Percentiles rank a stretch among this genome's conserved stretches.
Conservation (phyloP, 257 asterid genomes). For the Osmanthus fragrans region DNA sequence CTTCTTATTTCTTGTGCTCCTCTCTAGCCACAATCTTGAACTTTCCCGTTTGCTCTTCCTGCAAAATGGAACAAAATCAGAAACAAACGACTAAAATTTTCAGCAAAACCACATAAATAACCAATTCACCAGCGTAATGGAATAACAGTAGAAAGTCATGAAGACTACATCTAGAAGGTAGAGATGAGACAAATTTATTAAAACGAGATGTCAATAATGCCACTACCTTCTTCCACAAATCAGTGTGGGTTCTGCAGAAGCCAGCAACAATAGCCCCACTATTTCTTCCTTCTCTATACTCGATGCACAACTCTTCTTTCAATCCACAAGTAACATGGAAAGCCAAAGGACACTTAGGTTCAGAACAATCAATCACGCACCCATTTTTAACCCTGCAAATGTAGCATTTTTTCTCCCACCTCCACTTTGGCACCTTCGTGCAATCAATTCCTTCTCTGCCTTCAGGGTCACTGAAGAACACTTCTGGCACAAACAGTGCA, state of each 20-base stretch:
- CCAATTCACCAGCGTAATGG: not conserved
- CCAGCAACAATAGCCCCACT: conserved; percentile 71
- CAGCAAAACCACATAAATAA: not conserved
- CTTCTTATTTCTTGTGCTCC: conserved; percentile 32
- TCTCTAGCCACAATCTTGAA: conserved; percentile 92
- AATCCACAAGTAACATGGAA: conserved; percentile 86
- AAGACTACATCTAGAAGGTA: not conserved
- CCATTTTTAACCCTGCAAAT: conserved; percentile 55
- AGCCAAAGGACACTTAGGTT: conserved; percentile 58
- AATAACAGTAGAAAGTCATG: not conserved
- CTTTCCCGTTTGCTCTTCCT: conserved; percentile 85
- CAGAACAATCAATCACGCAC: conserved; percentile 81
- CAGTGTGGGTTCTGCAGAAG: conserved; percentile 67
- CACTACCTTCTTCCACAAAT: conserved; percentile 77
- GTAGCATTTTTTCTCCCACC: conserved; percentile 66
- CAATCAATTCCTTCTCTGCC: conserved; percentile 72
- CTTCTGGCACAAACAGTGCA: conserved; percentile 79
- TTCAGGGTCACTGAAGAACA: conserved; percentile 56
- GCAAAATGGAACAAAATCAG: conserved; percentile 21
- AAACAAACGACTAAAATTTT: not conserved
- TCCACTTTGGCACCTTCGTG: conserved; percentile 45
- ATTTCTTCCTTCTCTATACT: conserved; percentile 60
- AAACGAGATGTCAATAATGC: not conserved
- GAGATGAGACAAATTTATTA: no score
- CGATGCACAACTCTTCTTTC: conserved; percentile 61